Evolutionary conservation across 495 filamentous ascomycete genomes (phyloP).

Genomic region (Umbilicaria muhlenbergii): DNA sequence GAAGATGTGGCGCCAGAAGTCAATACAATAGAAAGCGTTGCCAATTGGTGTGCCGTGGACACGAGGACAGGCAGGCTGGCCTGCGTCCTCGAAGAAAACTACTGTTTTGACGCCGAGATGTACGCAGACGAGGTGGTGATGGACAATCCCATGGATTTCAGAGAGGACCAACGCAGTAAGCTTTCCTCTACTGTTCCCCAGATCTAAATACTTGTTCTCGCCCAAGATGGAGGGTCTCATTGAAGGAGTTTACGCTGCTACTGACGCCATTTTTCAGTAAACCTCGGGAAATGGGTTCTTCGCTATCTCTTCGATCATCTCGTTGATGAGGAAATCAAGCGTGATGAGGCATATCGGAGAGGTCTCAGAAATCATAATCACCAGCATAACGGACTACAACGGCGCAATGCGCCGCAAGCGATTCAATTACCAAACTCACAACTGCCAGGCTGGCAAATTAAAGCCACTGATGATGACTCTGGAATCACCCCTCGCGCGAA

Average conservation of each 20-base stretch:
- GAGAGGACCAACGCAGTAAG: constrained; percentile 90
- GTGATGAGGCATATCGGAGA: constrained; percentile 58
- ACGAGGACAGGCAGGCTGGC: constrained; percentile 81
- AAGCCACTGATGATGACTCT: constrained; percentile 33
- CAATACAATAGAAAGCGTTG: constrained; percentile 75
- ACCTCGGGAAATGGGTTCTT: constrained; percentile 92
- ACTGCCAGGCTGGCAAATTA: constrained; percentile 28
- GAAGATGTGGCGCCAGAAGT: constrained; percentile 82
- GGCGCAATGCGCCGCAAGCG: constrained; percentile 42
- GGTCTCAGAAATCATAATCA: constrained; percentile 44
- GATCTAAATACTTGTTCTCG: not conserved
- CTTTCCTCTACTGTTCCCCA: not conserved
- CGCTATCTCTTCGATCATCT: constrained; percentile 82
- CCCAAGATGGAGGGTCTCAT: constrained; percentile 4
- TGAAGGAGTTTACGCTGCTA: not conserved
- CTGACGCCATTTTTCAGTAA: constrained; percentile 38
- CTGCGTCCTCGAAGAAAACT: constrained; percentile 82
- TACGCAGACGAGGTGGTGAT: constrained; percentile 78
- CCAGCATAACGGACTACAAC: constrained; percentile 35
- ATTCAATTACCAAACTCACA: constrained; percentile 45
- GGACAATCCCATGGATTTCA: constrained; percentile 59
- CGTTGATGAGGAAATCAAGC: constrained; percentile 74
- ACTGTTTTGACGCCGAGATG: constrained; percentile 95
- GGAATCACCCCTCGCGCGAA: constrained; percentile 49
- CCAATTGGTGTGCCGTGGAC: constrained; percentile 91